Percentiles rank a stretch among this genome's conserved stretches.
phyloP scores from a whole-genome alignment of 495 filamentous ascomycete genomes.

The Annulohypoxylon stygium region DNA sequence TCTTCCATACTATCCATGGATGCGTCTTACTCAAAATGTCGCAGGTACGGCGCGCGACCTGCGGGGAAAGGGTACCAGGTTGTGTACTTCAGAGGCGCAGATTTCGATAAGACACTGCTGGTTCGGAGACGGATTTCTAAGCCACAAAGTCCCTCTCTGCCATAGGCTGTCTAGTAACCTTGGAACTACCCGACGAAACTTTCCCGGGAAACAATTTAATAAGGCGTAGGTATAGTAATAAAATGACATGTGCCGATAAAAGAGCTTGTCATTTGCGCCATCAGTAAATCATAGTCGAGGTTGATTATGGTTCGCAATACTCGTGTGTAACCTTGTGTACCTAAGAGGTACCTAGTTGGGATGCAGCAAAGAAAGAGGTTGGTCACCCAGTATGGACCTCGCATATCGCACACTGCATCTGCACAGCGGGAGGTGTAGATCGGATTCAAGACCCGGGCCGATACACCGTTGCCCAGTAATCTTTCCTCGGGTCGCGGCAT shows the following conservation, averaged over 20 bases:
- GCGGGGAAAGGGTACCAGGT: constrained; percentile 19
- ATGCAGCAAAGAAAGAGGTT: constrained; percentile 27
- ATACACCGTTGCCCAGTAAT: constrained; percentile 29
- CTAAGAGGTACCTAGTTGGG: not conserved
- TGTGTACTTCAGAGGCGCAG: not conserved
- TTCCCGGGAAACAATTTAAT: not conserved
- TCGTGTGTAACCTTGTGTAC: constrained; percentile 33
- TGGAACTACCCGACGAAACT: not conserved
- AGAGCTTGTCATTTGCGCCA: constrained; percentile 10
- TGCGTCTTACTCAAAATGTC: constrained; percentile 20
- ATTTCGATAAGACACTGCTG: constrained; percentile 12
- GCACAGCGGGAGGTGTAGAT: constrained; percentile 42
- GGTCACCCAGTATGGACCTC: constrained; percentile 20
- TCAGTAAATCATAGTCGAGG: constrained; percentile 9
- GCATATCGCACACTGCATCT: constrained; percentile 43
- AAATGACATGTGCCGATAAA: constrained; percentile 13
- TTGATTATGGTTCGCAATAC: constrained; percentile 14
- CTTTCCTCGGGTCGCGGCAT: constrained; percentile 37
- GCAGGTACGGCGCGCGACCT: constrained; percentile 30
- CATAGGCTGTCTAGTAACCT: not conserved
- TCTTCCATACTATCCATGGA: constrained; percentile 4
- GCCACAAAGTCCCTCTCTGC: constrained; percentile 7
- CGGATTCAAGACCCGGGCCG: constrained; percentile 41
- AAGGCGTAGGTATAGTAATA: not conserved
- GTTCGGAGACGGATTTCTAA: not conserved